Evolutionary conservation across 495 filamentous ascomycete genomes (phyloP).

Genomic region (Cercophora samala): DNA sequence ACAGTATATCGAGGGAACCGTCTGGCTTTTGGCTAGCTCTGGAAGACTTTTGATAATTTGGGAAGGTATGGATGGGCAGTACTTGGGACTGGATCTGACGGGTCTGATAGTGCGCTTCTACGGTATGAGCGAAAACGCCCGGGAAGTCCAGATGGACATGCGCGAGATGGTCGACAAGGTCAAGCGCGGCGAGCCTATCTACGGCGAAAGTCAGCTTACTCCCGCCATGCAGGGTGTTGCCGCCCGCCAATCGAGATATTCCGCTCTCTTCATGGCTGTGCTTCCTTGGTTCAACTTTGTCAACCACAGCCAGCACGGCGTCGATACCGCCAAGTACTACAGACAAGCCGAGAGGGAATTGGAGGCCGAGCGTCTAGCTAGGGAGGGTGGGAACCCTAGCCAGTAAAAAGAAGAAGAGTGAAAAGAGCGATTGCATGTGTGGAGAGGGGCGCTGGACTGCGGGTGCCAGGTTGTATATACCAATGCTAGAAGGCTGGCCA

Average conservation of each 20-base stretch:
- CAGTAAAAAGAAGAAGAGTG: slow-evolving; percentile 1
- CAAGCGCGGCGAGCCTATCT: slow-evolving; percentile 86
- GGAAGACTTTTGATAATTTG: neutral
- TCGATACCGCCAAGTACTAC: slow-evolving; percentile 98
- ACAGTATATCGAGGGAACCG: neutral
- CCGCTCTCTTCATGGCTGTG: slow-evolving; percentile 73
- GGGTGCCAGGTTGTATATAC: slow-evolving; percentile 31
- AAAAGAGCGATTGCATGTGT: neutral
- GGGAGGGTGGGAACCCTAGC: slow-evolving; percentile 19
- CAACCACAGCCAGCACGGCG: slow-evolving; percentile 94
- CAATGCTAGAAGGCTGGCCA: slow-evolving; percentile 22
- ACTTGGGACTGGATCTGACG: neutral
- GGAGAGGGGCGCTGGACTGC: neutral
- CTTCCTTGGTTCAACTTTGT: slow-evolving; percentile 97
- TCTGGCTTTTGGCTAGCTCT: neutral
- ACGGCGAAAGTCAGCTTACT: slow-evolving; percentile 72
- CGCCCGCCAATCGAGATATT: slow-evolving; percentile 86
- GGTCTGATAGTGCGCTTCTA: slow-evolving; percentile 73
- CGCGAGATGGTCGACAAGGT: slow-evolving; percentile 94
- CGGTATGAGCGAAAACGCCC: slow-evolving; percentile 84
- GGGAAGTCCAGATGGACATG: slow-evolving; percentile 96
- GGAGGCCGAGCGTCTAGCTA: slow-evolving; percentile 62
- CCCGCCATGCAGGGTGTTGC: slow-evolving; percentile 93
- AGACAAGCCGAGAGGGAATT: slow-evolving; percentile 91
- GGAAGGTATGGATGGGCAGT: neutral